A percentile compares a stretch with the other conserved stretches of the same genome.
Evolutionary conservation across 345 rosid genomes (phyloP).

Genomic region (Sonneratia alba): DNA sequence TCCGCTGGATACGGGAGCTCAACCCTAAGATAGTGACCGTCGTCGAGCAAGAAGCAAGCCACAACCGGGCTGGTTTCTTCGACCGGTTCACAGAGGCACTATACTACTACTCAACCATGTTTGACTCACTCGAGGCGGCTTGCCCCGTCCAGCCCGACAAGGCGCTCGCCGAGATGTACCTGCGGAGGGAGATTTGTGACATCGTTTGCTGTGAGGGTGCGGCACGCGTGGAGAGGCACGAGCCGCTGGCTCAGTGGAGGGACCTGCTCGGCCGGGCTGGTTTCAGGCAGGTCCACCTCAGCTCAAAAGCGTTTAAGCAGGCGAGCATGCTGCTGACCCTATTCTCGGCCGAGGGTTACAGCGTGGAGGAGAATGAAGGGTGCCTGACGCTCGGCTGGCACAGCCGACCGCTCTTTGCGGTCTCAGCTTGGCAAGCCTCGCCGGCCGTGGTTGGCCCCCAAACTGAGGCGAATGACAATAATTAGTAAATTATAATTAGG

Average conservation of each 20-base stretch:
- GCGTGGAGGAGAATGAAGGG: conserved; percentile 71
- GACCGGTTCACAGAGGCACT: conserved; percentile 72
- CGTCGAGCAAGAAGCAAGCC: conserved; percentile 81
- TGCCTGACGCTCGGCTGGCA: conserved; percentile 89
- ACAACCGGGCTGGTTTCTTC: conserved; percentile 53
- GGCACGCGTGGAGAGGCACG: conserved; percentile 70
- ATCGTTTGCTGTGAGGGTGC: conserved; percentile 68
- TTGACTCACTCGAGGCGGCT: conserved; percentile 71
- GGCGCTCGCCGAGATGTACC: conserved; percentile 54
- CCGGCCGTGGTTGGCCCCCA: neutral
- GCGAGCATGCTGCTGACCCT: conserved; percentile 73
- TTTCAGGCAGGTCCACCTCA: conserved; percentile 54
- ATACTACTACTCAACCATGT: conserved; percentile 73
- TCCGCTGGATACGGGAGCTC: conserved; percentile 44
- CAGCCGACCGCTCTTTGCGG: conserved; percentile 63
- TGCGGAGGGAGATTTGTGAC: conserved; percentile 62
- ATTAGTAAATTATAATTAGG: conserved; percentile 1
- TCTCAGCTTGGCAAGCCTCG: conserved; percentile 56
- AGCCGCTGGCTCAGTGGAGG: conserved; percentile 60
- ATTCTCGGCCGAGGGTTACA: conserved; percentile 61
- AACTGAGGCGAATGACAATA: neutral
- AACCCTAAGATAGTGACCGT: conserved; percentile 65
- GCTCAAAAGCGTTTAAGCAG: conserved; percentile 80
- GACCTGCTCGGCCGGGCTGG: conserved; percentile 40
- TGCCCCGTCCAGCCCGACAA: conserved; percentile 45